Evolutionary conservation across 1,284 basidiomycete species (phyloP), one percentile per base, ranked within the genome.

Genomic region (Lignosus rhinocerotis): DNA sequence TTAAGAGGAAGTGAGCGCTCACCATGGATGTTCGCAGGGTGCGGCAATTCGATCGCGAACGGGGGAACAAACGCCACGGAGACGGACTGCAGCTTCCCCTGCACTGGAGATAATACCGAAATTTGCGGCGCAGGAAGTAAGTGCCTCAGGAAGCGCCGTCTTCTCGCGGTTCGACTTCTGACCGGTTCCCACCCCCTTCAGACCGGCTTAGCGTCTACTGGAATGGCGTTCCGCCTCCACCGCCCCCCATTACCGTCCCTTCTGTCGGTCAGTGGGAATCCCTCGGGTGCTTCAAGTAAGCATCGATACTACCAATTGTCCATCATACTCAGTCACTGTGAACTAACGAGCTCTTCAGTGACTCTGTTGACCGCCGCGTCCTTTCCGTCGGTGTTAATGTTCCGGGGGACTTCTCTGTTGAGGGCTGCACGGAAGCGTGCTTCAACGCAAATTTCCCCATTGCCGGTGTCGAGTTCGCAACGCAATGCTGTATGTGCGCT

Each of bases 261-360:
- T 78, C 70, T 55, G 78, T 85, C 48, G 86, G 85, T 5, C 75
- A 80, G 43, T 88, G 87, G 87, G 71, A 72, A 6, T 85, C 85
- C 1, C 75, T 88, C 30, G 87, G 87, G 6, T 89, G 87, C 69
- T 87, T 78, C 72, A 84, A 75, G 86, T 87, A 66, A 50, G 78
- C 72, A 14, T 51, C 53, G 34, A 16, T 16, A n/a, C 41, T 60
- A 9, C 11, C 8, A 30, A 12, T 2, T 2, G 21, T 30, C 14
- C 12, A 25, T 45, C 19, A 10, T 21, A 17, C 4, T 7, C 17
- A 11, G 48, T 33, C n/a, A 42, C 16, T 41, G 16, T 42, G 53
- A 38, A 53, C 49, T 8, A 4, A 25, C 25, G 17, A 11, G 17
- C 31, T 51, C 25, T 30, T 4, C 57, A 86, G 84, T 60, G 85